Conservation (phyloP, 768 basidiomycete genomes). For the Dendrothele bispora region DNA sequence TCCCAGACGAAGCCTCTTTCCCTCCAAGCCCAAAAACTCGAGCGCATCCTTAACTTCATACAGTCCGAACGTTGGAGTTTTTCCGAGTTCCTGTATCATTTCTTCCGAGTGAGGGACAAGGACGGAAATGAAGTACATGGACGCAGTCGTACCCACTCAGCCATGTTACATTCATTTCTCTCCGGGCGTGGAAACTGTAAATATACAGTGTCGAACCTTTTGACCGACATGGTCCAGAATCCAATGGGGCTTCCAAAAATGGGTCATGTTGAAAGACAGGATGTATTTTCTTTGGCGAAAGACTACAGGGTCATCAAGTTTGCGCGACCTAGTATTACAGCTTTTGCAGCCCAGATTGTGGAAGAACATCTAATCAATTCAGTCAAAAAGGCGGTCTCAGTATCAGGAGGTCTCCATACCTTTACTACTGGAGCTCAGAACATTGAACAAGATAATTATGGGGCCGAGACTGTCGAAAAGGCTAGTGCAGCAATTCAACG, state of each 20-base stretch:
- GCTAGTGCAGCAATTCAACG: background rate
- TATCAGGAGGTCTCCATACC: slow-evolving; percentile 18
- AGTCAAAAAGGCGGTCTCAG: slow-evolving; percentile 16
- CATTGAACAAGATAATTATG: background rate
- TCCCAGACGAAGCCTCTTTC: too few species aligned
- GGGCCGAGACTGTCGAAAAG: background rate
- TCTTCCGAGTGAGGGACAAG: background rate
- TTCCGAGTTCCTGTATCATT: background rate
- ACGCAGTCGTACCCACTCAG: background rate
- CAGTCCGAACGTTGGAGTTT: background rate
- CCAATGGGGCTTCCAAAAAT: background rate
- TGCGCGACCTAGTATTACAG: slow-evolving; percentile 24
- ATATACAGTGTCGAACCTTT: background rate
- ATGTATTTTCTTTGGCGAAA: background rate
- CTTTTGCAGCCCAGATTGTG: slow-evolving; percentile 27
- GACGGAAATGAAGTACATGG: background rate
- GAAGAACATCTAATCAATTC: slow-evolving; percentile 18
- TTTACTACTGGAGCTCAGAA: slow-evolving; percentile 8
- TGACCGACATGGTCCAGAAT: background rate
- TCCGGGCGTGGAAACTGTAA: background rate
- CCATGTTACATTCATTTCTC: background rate
- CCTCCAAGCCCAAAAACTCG: background rate
- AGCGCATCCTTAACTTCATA: background rate
- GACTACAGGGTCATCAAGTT: slow-evolving; percentile 13
- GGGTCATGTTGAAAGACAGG: background rate